These are phyloP conservation scores for Ustanciosporium gigantosporum DNA, from an alignment of 1,284 basidiomycete species.

Conservation along the genomic window DNA sequence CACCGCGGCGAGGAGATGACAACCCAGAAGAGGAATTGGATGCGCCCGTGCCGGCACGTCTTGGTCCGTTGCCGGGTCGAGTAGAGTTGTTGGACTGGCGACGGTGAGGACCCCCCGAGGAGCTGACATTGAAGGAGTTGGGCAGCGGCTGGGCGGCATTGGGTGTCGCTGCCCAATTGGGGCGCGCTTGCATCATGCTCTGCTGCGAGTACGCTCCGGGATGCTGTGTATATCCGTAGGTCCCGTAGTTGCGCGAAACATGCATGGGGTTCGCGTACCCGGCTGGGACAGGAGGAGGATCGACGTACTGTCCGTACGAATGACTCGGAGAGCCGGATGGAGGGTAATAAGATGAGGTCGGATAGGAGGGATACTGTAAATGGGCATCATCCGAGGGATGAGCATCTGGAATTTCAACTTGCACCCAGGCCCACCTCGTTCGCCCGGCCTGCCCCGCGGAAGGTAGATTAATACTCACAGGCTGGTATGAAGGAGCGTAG, in stretches of 20 bases:
- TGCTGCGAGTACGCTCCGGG: background rate
- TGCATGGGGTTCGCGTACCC: background rate
- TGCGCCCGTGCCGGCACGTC: background rate
- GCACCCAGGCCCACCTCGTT: conserved; percentile 43
- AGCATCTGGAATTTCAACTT: conserved; percentile 26
- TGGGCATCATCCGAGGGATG: conserved; percentile 22
- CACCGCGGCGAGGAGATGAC: background rate
- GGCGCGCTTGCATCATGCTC: background rate
- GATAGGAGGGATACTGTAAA: conserved; percentile 23
- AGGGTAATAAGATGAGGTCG: conserved; percentile 4
- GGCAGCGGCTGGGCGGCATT: background rate
- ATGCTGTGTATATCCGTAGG: background rate
- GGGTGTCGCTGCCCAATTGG: no score
- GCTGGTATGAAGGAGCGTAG: conserved; percentile 14
- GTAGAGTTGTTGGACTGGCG: no score
- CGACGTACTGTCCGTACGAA: background rate
- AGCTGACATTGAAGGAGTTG: no score
- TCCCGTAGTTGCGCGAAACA: background rate
- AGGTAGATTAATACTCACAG: conserved; percentile 15
- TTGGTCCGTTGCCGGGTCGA: background rate
- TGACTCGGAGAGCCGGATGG: background rate
- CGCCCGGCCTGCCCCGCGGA: conserved; percentile 12
- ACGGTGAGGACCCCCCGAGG: no score
- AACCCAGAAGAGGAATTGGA: background rate
- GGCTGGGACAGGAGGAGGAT: no score